Percentiles rank a stretch among this genome's conserved stretches.
Evolutionary conservation across 192 early-diverging fungal genomes (phyloP).

Genomic region (Piromyces sp.): DNA sequence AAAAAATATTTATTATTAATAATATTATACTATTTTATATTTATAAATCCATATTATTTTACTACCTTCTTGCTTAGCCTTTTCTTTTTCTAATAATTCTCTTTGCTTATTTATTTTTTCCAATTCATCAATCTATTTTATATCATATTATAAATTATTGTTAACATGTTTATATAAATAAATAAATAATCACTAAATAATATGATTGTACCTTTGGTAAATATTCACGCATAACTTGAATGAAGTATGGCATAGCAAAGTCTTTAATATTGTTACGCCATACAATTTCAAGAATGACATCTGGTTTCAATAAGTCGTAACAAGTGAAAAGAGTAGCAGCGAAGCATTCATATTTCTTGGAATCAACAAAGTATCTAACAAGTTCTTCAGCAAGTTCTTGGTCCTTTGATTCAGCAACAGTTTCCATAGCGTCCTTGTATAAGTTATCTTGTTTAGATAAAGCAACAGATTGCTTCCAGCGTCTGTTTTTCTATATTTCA

Average conservation of each 20-base stretch:
- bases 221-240: conserved; percentile 77
- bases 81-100: background rate
- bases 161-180: too few relatives aligned
- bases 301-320: conserved; percentile 85
- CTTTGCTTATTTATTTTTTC: background rate
- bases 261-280: conserved; percentile 80
- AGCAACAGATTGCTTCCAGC: conserved; percentile 86
- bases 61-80: background rate
- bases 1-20: too few relatives aligned
- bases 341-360: conserved; percentile 81
- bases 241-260: conserved; percentile 96
- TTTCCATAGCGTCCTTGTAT: conserved; percentile 98
- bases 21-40: too few relatives aligned
- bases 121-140: background rate
- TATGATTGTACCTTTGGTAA: conserved; percentile 50
- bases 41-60: too few relatives aligned
- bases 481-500: conserved; percentile 65
- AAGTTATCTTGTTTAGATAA: conserved; percentile 93
- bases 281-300: conserved; percentile 81
- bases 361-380: conserved; percentile 86
- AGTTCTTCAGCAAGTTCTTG: conserved; percentile 85
- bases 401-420: conserved; percentile 76
- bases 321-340: conserved; percentile 82
- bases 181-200: too few relatives aligned
- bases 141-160: background rate